A percentile compares a stretch with the other conserved stretches of the same genome.
phyloP scores from a whole-genome alignment of 2,329 filamentous ascomycete species.

The Sphaceloma murrayae region DNA sequence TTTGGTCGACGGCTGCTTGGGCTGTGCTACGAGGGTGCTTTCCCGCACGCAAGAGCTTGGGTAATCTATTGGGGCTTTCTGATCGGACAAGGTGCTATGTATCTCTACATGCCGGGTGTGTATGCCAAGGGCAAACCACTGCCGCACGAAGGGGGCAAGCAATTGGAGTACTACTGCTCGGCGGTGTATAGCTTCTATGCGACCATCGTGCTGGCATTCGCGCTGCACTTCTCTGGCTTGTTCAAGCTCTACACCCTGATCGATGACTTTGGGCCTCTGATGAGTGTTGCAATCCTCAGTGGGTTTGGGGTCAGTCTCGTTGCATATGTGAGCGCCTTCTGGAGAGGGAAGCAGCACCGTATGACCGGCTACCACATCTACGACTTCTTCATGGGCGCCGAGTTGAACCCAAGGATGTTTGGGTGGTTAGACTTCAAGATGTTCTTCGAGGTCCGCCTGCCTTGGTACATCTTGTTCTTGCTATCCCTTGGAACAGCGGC shows the following conservation, averaged over 20 bases:
- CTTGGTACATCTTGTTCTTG: slow-evolving; percentile 84
- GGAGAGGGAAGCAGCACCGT: slow-evolving; percentile 73
- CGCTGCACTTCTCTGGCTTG: slow-evolving; percentile 68
- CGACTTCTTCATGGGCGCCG: slow-evolving; percentile 86
- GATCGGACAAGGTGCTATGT: slow-evolving; percentile 71
- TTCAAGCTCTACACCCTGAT: slow-evolving; percentile 89
- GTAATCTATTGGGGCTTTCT: slow-evolving; percentile 91
- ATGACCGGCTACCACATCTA: slow-evolving; percentile 80
- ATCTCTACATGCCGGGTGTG: slow-evolving; percentile 78
- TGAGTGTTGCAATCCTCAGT: slow-evolving; percentile 86
- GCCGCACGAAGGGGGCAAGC: slow-evolving; percentile 69
- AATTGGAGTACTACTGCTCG: slow-evolving; percentile 91
- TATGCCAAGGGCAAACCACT: slow-evolving; percentile 83
- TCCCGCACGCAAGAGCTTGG: slow-evolving; percentile 75
- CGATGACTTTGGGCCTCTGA: slow-evolving; percentile 87
- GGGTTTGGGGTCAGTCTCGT: slow-evolving; percentile 74
- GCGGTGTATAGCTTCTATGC: slow-evolving; percentile 79
- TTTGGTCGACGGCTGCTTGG: slow-evolving; percentile 63
- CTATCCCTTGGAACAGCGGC: slow-evolving; percentile 66
- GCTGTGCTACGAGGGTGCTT: slow-evolving; percentile 74
- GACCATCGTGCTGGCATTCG: slow-evolving; percentile 62
- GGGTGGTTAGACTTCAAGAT: slow-evolving; percentile 83
- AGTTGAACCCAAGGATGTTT: slow-evolving; percentile 70
- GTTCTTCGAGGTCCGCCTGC: slow-evolving; percentile 89
- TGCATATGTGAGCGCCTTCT: slow-evolving; percentile 76